These are phyloP conservation scores for Cyberlindnera suaveolens DNA, from an alignment of 805 yeast species.

Conservation along the genomic window DNA sequence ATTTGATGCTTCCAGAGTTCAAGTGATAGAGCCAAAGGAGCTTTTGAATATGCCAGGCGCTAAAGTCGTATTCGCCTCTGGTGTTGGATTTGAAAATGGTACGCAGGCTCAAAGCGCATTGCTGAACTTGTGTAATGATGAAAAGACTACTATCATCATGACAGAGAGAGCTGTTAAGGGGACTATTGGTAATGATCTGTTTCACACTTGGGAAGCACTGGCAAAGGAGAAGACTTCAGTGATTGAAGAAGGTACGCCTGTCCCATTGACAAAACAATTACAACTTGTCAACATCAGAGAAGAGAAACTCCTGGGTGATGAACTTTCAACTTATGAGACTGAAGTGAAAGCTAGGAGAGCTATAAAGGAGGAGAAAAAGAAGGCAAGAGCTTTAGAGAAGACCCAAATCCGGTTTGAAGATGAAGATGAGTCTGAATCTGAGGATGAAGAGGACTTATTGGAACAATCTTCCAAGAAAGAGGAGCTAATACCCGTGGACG, in stretches of 20 bases:
- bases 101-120: slow-evolving; percentile 48
- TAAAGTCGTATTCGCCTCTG: slow-evolving; percentile 75
- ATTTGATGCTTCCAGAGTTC: slow-evolving; percentile 64
- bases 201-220: slow-evolving; percentile 42
- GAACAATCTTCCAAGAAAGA: slow-evolving; percentile 10
- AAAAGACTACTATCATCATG: slow-evolving; percentile 62
- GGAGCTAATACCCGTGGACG: slow-evolving; percentile 26
- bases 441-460: slow-evolving; percentile 25
- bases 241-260: slow-evolving; percentile 56
- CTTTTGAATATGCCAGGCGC: slow-evolving; percentile 54
- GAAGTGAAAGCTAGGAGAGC: slow-evolving; percentile 41
- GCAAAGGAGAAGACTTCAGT: slow-evolving; percentile 31
- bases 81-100: slow-evolving; percentile 59
- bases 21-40: slow-evolving; percentile 52
- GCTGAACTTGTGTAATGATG: slow-evolving; percentile 52
- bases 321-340: slow-evolving; percentile 41
- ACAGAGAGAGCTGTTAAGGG: slow-evolving; percentile 56
- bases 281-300: slow-evolving; percentile 37
- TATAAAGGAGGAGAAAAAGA: slow-evolving; percentile 25
- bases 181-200: slow-evolving; percentile 45
- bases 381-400: slow-evolving; percentile 25
- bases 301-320: slow-evolving; percentile 44
- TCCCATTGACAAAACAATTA: slow-evolving; percentile 42
- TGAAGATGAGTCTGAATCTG: slow-evolving; percentile 22
- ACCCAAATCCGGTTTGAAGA: slow-evolving; percentile 20